Evolutionary conservation across 106 monocot genomes (phyloP), one percentile per base, ranked within the genome.

Genomic region (Phalaenopsis aphrodite): DNA sequence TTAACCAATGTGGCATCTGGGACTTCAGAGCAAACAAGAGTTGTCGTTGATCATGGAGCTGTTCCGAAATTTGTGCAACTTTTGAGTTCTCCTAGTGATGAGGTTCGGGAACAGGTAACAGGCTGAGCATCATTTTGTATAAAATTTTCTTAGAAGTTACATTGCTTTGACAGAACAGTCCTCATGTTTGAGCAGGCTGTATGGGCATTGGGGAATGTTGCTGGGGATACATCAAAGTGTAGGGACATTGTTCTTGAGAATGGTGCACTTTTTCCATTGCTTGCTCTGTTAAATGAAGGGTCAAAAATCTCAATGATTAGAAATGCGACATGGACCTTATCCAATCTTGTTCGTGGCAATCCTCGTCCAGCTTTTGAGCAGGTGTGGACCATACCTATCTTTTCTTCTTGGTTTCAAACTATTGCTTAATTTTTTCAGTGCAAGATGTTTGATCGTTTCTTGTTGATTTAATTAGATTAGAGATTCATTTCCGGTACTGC

Each of bases 81-180:
- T 84, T 82, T 92, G 66, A 84, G 78, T 30, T 92, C 89, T 75
- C 79, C 87, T 78, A 82, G 30, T 78, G 85, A 84, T 64, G 80
- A 88, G 64, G 84, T 89, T 77, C 82, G 84, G 47, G 87, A 89
- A 67, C 92, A 92, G 92, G 89, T 86, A 67, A 67, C 92, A 92
- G 92, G 89, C 84, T 75, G 18, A 12, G 67, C 41, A 46, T 56
- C 57, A 24, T 61, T 55, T 23, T 8, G 64, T 61, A 36, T 14
- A 21, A 45, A 19, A 2, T 64, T 21, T 42, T 79, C 42, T 41
- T 19, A 5, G 18, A 17, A 23, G n/a, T 65, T 5, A 24, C 8
- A 2, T n/a, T 65, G 57, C 16, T 10, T 79, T 66, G 65, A 21
- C 57, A 19, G 38, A 57, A 24, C 39, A 42, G 57, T 8, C n/a